A percentile compares a stretch with the other conserved stretches of the same genome.
phyloP scores from a whole-genome alignment of 1,284 basidiomycete genomes.

The Austroboletus niveus region DNA sequence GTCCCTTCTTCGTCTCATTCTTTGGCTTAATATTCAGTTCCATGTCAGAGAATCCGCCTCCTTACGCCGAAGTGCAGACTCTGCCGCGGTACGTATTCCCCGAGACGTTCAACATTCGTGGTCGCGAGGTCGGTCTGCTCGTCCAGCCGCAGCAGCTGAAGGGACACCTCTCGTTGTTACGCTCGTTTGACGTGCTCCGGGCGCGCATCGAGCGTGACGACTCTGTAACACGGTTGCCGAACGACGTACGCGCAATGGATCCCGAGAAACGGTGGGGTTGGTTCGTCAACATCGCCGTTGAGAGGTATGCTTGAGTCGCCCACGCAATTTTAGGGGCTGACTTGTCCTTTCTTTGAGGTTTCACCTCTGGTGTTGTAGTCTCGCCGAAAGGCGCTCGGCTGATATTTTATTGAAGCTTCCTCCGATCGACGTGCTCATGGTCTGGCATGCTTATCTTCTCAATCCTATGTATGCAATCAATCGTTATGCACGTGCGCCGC shows the following conservation, averaged over 20 bases:
- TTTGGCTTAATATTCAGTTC: too few relatives aligned
- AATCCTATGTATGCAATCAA: slow-evolving; percentile 34
- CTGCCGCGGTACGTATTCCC: slow-evolving; percentile 18
- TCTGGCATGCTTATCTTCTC: slow-evolving; percentile 48
- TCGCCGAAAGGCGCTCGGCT: not conserved
- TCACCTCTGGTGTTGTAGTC: slow-evolving; percentile 18
- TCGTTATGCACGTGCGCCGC: not conserved
- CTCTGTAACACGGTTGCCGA: slow-evolving; percentile 10
- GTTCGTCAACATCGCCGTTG: slow-evolving; percentile 28
- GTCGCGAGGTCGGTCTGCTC: slow-evolving; percentile 6
- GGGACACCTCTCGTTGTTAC: slow-evolving; percentile 22
- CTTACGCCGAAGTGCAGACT: not conserved
- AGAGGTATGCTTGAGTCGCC: not conserved
- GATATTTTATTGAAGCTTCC: slow-evolving; percentile 24
- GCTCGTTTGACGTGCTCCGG: slow-evolving; percentile 21
- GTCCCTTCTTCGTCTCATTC: too few relatives aligned
- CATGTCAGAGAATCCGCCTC: too few relatives aligned
- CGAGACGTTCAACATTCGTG: slow-evolving; percentile 16
- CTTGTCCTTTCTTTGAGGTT: slow-evolving; percentile 8
- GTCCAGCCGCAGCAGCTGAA: slow-evolving; percentile 21
- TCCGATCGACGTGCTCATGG: slow-evolving; percentile 45
- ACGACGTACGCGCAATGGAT: slow-evolving; percentile 15
- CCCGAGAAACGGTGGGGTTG: slow-evolving; percentile 26
- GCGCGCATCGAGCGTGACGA: slow-evolving; percentile 13
- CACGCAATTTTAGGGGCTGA: too few relatives aligned